Conservation (phyloP, 768 basidiomycete genomes). For the Suillus luteus region DNA sequence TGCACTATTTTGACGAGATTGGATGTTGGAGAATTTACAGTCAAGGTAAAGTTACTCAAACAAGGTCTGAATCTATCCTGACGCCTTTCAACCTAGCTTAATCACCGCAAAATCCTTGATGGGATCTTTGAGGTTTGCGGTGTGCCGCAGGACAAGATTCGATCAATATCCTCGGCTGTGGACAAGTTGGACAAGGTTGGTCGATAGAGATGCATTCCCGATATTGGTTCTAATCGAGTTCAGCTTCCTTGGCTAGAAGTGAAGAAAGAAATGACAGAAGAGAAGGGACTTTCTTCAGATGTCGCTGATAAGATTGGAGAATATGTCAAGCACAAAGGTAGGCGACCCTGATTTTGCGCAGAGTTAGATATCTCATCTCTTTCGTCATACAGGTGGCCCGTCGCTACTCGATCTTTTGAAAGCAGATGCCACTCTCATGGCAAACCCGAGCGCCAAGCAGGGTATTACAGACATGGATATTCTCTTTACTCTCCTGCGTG, state of each 20-base stretch:
- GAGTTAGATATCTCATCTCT: background rate
- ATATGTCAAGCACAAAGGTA: conserved; percentile 95
- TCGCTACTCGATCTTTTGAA: conserved; percentile 73
- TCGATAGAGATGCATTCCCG: conserved; percentile 2
- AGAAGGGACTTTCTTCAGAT: conserved; percentile 82
- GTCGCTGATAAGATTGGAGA: conserved; percentile 95
- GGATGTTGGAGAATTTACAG: conserved; percentile 90
- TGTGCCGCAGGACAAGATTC: conserved; percentile 86
- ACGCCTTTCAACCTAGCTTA: conserved; percentile 54
- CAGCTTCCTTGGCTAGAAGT: conserved; percentile 90
- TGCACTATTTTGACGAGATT: conserved; percentile 81
- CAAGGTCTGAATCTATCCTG: background rate
- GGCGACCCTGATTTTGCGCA: conserved; percentile 11
- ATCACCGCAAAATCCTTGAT: conserved; percentile 96
- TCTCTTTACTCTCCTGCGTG: conserved; percentile 78
- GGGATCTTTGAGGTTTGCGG: conserved; percentile 97
- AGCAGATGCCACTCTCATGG: conserved; percentile 61
- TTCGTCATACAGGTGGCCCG: conserved; percentile 58
- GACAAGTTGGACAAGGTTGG: conserved; percentile 96
- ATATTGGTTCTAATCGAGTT: background rate
- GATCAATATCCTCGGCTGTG: conserved; percentile 92
- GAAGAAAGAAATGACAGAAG: conserved; percentile 93
- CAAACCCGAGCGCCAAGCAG: conserved; percentile 73
- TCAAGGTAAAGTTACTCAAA: conserved; percentile 64
- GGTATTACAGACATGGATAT: conserved; percentile 87